Conservation (phyloP, 768 basidiomycete species). For the Dioszegia crocea region DNA sequence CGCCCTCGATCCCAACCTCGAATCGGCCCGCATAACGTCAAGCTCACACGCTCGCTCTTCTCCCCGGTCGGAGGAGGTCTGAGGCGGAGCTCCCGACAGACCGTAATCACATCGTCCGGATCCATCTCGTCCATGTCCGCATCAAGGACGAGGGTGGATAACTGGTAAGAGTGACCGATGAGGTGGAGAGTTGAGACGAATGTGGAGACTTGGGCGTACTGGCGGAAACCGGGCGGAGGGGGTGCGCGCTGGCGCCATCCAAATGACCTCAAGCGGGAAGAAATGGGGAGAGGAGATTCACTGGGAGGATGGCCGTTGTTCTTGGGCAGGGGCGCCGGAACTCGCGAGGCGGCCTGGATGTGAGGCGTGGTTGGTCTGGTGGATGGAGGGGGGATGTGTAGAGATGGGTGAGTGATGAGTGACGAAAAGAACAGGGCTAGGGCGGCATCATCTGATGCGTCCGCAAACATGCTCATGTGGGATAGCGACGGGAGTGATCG, state of each 20-base stretch:
- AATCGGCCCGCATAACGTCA: conserved; percentile 47
- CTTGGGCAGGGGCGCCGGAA: neutral
- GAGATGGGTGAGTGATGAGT: conserved; percentile 32
- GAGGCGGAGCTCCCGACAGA: conserved; percentile 25
- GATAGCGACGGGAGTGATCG: conserved; percentile 36
- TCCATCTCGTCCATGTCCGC: conserved; percentile 43
- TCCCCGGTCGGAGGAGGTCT: conserved; percentile 31
- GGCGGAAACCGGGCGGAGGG: conserved; percentile 31
- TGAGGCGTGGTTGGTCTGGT: conserved; percentile 13
- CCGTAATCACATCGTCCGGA: conserved; percentile 26
- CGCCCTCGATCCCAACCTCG: conserved; percentile 31
- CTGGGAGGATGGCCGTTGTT: neutral
- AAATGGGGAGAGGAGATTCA: conserved; percentile 17
- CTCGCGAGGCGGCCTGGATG: neutral
- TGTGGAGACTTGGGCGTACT: conserved; percentile 36
- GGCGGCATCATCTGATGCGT: conserved; percentile 45
- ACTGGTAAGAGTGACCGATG: conserved; percentile 33
- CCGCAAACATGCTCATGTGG: conserved; percentile 47
- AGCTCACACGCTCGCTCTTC: conserved; percentile 19
- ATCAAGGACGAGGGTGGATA: conserved; percentile 43
- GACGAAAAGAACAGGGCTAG: conserved; percentile 39
- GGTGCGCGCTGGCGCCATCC: conserved; percentile 45
- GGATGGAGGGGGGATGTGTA: conserved; percentile 18
- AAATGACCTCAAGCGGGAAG: conserved; percentile 33
- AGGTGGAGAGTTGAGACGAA: conserved; percentile 43